Evolutionary conservation across 257 asterid genomes (phyloP), one percentile per base, ranked within the genome.

Genomic region (Nicotiana paniculata): DNA sequence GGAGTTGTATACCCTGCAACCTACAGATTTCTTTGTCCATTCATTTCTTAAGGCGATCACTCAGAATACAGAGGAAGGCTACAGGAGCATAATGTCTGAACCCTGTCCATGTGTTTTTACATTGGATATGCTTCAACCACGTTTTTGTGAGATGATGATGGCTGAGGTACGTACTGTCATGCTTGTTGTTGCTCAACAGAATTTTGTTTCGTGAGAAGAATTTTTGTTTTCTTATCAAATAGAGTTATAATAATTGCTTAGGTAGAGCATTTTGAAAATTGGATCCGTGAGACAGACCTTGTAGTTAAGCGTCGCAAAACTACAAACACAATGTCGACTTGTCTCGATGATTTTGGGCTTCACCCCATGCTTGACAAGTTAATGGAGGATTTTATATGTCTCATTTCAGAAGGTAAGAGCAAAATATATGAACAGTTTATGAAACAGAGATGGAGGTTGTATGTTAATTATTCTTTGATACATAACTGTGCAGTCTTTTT

Each of bases 311-410:
- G 98, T 76, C 99, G 98, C 43, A 96, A 90, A 82, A 88, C 97
- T 15, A 92, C 93, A 96, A 96, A 92, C 84, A 94, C 51, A 91
- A 82, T 93, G 82, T 86, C 98, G 99, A 82, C 97, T 89, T 65
- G 99, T 96, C 98, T 96, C 63, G 98, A 96, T 87, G 98, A 96
- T 88, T 94, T 96, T 92, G 97, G 99, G 76, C 85, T 96, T 93
- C 96, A 89, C 89, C 82, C 91, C 66, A 94, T 94, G 97, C 97
- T 96, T 85, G 89, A 93, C 67, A 90, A 93, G 87, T 89, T 96
- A 85, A 85, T 94, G 97, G 95, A 91, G 51, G 97, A 96, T 72
- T 96, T 88, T 80, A 87, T 96, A 80, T 95, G 95, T 53, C 98
- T 97, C 10, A 87, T 94, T 62, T 88, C 99, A 28, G 91, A 83